Percentiles rank a stretch among this genome's conserved stretches.
Conservation (phyloP, 371 early-diverging fungal genomes). For the Zychaea mexicana region DNA sequence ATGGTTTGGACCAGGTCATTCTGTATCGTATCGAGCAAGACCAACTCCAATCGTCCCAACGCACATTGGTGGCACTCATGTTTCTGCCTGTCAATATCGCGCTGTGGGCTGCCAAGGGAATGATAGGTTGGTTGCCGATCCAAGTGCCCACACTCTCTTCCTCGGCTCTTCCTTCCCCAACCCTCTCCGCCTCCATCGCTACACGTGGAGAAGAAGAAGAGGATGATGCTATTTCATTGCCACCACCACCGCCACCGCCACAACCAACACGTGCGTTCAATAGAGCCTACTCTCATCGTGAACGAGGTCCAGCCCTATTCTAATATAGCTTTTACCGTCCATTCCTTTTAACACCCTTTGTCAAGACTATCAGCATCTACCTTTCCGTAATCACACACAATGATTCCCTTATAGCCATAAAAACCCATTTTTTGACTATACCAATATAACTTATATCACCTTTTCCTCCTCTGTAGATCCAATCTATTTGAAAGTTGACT, state of each 20-base stretch:
- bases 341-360: too few relatives aligned
- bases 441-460: too few relatives aligned
- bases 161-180: background rate
- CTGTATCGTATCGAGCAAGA: slow-evolving; percentile 56
- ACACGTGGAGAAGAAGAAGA: background rate
- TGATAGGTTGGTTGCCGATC: slow-evolving; percentile 4
- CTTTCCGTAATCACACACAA: too few relatives aligned
- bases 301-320: too few relatives aligned
- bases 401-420: too few relatives aligned
- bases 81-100: slow-evolving; percentile 29
- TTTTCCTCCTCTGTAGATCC: too few relatives aligned
- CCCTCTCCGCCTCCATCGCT: background rate
- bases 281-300: too few relatives aligned
- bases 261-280: too few relatives aligned
- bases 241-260: slow-evolving; percentile 1
- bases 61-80: slow-evolving; percentile 20
- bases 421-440: too few relatives aligned
- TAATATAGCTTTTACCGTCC: too few relatives aligned
- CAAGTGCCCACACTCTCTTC: background rate
- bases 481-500: too few relatives aligned
- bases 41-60: slow-evolving; percentile 26
- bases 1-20: slow-evolving; percentile 53
- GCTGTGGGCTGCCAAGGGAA: slow-evolving; percentile 14
- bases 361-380: too few relatives aligned
- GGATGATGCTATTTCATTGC: background rate